Percentiles rank a stretch among this genome's conserved stretches.
phyloP scores from a whole-genome alignment of 805 yeast genomes.

The Monosporozyma solicola region DNA sequence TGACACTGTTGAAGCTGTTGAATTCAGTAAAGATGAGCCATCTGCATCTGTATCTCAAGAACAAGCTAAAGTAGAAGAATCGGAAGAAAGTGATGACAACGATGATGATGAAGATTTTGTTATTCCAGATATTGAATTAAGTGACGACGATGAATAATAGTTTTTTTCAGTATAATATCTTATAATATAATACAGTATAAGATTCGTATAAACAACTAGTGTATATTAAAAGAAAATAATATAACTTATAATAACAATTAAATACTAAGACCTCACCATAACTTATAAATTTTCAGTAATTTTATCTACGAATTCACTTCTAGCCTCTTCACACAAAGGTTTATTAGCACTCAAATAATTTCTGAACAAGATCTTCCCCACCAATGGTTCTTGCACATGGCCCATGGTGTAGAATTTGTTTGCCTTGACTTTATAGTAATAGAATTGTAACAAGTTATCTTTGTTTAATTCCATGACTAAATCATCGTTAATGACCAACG shows the following conservation, averaged over 20 bases:
- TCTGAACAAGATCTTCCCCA: slow-evolving; percentile 59
- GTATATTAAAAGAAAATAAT: neutral
- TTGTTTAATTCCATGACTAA: slow-evolving; percentile 47
- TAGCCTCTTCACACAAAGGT: slow-evolving; percentile 24
- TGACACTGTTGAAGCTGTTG: slow-evolving; percentile 6
- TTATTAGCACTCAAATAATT: slow-evolving; percentile 62
- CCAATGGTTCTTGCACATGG: slow-evolving; percentile 46
- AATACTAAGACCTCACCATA: neutral
- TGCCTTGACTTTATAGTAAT: slow-evolving; percentile 35
- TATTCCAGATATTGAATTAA: slow-evolving; percentile 7
- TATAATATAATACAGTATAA: too few relatives aligned
- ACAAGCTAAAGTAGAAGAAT: slow-evolving; percentile 9
- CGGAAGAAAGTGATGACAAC: slow-evolving; percentile 18
- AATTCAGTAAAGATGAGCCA: neutral
- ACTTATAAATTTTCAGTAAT: slow-evolving; percentile 2
- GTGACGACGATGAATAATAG: slow-evolving; percentile 7
- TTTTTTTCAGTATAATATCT: too few relatives aligned
- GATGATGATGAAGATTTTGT: slow-evolving; percentile 8
- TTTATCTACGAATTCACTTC: slow-evolving; percentile 18
- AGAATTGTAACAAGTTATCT: slow-evolving; percentile 40
- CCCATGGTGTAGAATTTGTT: slow-evolving; percentile 43
- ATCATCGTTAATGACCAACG: slow-evolving; percentile 67
- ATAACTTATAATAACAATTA: neutral
- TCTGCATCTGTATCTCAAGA: slow-evolving; percentile 2
- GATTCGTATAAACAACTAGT: too few relatives aligned